Base-by-base conservation (phyloP, 2,329 filamentous ascomycete species). In the Drechslerella coelobrocha region DNA sequence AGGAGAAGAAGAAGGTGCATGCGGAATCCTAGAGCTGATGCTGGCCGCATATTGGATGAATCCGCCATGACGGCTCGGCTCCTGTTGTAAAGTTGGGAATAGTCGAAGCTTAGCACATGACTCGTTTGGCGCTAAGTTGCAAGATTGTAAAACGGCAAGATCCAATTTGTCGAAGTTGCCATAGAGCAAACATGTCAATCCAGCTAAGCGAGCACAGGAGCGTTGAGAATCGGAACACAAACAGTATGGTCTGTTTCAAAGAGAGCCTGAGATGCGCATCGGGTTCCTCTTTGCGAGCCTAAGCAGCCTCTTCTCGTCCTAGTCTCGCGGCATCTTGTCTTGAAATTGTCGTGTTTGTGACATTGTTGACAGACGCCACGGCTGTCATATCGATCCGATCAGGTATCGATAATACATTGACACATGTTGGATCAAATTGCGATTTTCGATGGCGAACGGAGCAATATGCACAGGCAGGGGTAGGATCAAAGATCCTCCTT, bases 211-310 rank as follows among this genome's bases (percentile, higher is more conserved):
- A 57, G 23, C 29, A 43, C n/a, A 10, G 45, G 23, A 14, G 27
- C 29, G 37, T 50, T 24, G 8, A 21, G 19, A 17, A 31, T 34
- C 31, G 17, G 24, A 14, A 45, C 34, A 17, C 24, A 45, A 45
- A 27, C 53, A 19, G 24, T 34, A 48, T 41, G 23, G 51, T 41
- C 52, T 6, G 52, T 55, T 55, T 55, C 52, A 55, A 8, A 26
- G 52, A n/a, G 17, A 47, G 43, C 39, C 19, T 45, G n/a, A 17
- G 19, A 45, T 45, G 10, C 6, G 6, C 17, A n/a, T 45, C 10
- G 17, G 17, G 5, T 21, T 45, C n/a, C 6, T 6, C 19, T 45
- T 21, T 21, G 39, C 19, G 34, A 59, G 26, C 19, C 31, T 27
- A 50, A 26, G 37, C 17, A 60, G 27, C 24, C 23, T 56, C 23